These are phyloP conservation scores for Candida alai DNA, from an alignment of 805 yeast species.

Conservation along the genomic window DNA sequence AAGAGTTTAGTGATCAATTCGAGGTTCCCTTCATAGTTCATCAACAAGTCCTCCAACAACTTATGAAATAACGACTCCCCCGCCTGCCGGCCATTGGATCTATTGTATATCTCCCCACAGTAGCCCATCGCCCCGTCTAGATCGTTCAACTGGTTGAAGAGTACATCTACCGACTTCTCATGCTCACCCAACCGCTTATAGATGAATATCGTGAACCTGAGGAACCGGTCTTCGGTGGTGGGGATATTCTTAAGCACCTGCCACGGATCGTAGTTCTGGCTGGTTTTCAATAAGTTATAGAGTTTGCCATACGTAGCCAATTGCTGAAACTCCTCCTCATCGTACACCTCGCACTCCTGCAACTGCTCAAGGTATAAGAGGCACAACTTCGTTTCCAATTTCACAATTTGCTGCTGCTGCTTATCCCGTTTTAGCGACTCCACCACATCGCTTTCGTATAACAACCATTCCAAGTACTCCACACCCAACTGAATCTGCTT, in stretches of 20 bases:
- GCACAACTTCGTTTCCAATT: conserved; percentile 33
- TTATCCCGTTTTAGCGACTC: conserved; percentile 15
- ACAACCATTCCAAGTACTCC: conserved; percentile 46
- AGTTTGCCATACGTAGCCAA: conserved; percentile 27
- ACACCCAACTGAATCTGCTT: conserved; percentile 19
- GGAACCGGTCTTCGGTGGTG: conserved; percentile 25
- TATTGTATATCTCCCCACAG: conserved; percentile 46
- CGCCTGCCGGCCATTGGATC: conserved; percentile 22
- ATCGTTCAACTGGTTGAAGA: conserved; percentile 55
- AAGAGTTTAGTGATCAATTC: conserved; percentile 41
- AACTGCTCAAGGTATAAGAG: conserved; percentile 28
- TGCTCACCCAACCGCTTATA: conserved; percentile 59
- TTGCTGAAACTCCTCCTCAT: conserved; percentile 10
- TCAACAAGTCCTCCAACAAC: conserved; percentile 46
- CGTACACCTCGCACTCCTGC: conserved; percentile 9
- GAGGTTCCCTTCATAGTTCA: conserved; percentile 29
- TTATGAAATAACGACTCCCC: conserved; percentile 49
- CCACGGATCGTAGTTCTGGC: conserved; percentile 35
- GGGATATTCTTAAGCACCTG: conserved; percentile 32
- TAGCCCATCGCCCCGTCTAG: conserved; percentile 56
- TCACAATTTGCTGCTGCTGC: conserved; percentile 18
- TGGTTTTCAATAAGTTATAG: conserved; percentile 26
- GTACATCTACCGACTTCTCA: conserved; percentile 57
- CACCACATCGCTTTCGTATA: conserved; percentile 31
- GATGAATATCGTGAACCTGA: conserved; percentile 53